Conservation (phyloP, 106 monocot species). For the Dendrobium officinale region DNA sequence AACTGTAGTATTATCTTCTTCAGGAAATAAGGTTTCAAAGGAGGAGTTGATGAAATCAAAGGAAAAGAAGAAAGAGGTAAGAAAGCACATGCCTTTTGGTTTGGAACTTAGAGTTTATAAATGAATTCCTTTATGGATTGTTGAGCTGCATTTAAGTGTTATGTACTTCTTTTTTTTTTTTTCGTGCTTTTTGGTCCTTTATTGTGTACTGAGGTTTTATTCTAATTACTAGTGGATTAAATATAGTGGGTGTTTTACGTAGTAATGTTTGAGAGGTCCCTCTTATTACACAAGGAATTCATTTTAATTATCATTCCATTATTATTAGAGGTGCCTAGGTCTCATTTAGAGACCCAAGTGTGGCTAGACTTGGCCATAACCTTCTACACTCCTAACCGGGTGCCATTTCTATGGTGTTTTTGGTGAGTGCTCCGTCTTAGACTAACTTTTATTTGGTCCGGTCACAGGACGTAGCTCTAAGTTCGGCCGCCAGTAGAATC, state of each 20-base stretch:
- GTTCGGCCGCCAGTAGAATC: no score
- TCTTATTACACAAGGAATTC: not conserved
- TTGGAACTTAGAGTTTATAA: not conserved
- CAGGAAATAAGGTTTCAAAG: slow-evolving; percentile 51
- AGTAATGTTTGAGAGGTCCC: not conserved
- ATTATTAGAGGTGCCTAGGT: not conserved
- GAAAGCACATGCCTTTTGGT: not conserved
- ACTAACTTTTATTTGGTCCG: no score
- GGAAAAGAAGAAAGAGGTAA: slow-evolving; percentile 41
- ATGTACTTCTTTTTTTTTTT: not conserved
- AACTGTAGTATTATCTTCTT: not conserved
- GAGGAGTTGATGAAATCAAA: slow-evolving; percentile 49
- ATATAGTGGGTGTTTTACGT: not conserved
- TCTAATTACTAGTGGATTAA: not conserved
- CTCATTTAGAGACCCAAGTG: not conserved
- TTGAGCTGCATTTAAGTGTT: not conserved
- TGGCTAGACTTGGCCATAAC: not conserved
- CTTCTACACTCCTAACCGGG: not conserved
- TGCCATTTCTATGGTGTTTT: not conserved
- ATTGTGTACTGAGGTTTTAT: not conserved
- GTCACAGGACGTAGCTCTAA: no score
- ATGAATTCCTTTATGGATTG: not conserved
- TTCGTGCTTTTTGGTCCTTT: not conserved
- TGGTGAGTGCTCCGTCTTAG: not conserved
- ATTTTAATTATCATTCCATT: not conserved